These are phyloP conservation scores for Imleria badia DNA, from an alignment of 768 basidiomycete species.

Conservation along the genomic window DNA sequence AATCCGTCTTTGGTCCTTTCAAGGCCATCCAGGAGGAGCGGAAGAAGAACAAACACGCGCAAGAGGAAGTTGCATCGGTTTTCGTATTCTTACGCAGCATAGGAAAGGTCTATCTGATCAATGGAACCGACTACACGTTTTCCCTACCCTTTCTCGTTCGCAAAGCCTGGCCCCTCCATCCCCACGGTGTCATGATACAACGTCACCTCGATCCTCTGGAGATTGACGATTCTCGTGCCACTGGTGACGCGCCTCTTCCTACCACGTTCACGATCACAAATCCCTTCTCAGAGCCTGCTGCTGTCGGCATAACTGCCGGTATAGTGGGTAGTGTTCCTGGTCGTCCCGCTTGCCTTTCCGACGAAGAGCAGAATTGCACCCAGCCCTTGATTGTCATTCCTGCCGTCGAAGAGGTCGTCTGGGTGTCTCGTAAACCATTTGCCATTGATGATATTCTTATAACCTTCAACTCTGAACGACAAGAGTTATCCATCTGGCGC, in stretches of 20 bases:
- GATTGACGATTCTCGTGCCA: constrained; percentile 60
- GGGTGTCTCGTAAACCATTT: constrained; percentile 49
- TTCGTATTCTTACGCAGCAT: constrained; percentile 79
- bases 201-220: constrained; percentile 68
- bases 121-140: constrained; percentile 75
- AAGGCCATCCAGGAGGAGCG: constrained; percentile 40
- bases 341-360: constrained; percentile 41
- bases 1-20: constrained; percentile 44
- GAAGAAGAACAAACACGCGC: constrained; percentile 36
- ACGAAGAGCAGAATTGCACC: constrained; percentile 53
- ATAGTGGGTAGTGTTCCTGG: constrained; percentile 48
- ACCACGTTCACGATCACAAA: constrained; percentile 79
- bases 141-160: constrained; percentile 79
- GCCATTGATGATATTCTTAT: constrained; percentile 51
- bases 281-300: constrained; percentile 71
- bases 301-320: constrained; percentile 65
- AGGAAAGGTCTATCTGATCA: constrained; percentile 67
- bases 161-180: constrained; percentile 74
- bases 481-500: constrained; percentile 65
- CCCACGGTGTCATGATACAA: constrained; percentile 80
- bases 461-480: constrained; percentile 56
- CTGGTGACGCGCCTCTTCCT: constrained; percentile 69
- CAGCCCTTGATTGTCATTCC: constrained; percentile 56
- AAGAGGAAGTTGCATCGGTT: constrained; percentile 51
- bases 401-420: constrained; percentile 64